Conservation (phyloP, 1,284 basidiomycete species). For the Apiotrichum mycotoxinovorans region DNA sequence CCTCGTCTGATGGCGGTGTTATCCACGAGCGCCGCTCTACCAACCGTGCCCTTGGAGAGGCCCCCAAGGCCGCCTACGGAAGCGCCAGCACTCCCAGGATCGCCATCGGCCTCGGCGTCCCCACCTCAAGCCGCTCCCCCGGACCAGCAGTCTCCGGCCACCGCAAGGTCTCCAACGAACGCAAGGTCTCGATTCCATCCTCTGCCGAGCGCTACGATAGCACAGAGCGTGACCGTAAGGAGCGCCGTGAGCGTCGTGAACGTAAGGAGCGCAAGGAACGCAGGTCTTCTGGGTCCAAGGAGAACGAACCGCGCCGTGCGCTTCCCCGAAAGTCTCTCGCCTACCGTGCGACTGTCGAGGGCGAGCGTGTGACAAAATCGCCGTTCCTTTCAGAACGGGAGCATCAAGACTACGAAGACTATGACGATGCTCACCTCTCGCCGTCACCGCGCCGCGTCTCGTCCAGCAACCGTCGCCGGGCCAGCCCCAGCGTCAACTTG, state of each 20-base stretch:
- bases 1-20: constrained; percentile 19
- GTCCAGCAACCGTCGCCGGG: constrained; percentile 24
- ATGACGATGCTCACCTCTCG: constrained; percentile 28
- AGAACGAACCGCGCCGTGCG: background rate
- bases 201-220: constrained; percentile 21
- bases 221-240: constrained; percentile 15
- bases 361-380: constrained; percentile 75
- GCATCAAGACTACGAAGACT: constrained; percentile 1
- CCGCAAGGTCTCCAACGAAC: constrained; percentile 35
- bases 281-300: background rate
- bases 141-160: background rate
- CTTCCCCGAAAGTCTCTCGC: constrained; percentile 62
- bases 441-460: constrained; percentile 34
- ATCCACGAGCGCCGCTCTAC: constrained; percentile 38
- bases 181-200: constrained; percentile 29
- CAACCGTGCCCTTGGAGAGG: constrained; percentile 31
- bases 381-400: constrained; percentile 60
- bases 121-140: background rate
- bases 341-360: constrained; percentile 68
- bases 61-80: constrained; percentile 31
- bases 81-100: constrained; percentile 34
- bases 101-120: constrained; percentile 41
- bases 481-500: constrained; percentile 24
- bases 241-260: constrained; percentile 13
- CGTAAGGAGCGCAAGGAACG: constrained; percentile 11